Base-by-base conservation (phyloP, 202 grass and related monocot genomes). In the Eragrostis tef region DNA sequence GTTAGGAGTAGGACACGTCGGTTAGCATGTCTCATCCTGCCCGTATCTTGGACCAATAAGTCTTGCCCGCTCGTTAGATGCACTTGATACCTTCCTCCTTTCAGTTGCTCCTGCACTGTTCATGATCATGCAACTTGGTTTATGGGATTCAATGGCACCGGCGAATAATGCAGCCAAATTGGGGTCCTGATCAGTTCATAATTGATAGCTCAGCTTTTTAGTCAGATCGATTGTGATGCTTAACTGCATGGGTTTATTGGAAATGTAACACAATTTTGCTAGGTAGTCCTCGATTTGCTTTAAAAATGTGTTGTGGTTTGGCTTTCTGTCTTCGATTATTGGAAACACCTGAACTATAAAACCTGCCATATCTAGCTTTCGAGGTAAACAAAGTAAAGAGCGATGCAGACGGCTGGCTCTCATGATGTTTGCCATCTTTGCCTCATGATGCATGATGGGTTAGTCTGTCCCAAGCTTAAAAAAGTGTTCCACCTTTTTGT, bases 1-100 rank as follows among this genome's bases (percentile, higher is more conserved):
- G 72, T 47, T 22, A 71, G 67, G 78, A 77, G 39, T 22, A 71
- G 67, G 78, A 77, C 41, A n/a, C 52, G 48, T 59, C 8, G 5
- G 86, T 65, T 60, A 42, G 49, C 48, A 60, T 60, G 80, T 67
- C 80, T 73, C 21, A 48, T 45, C 22, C 34, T 20, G 21, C 39
- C 34, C 36, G 21, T 66, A 14, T 21, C 52, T 15, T 34, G 39
- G 64, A 49, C 51, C 73, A 77, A 24, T 13, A 25, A 14, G 0
- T 3, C 21, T 16, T 73, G 16, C 22, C 20, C 41, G 63, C 19
- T 54, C 10, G 12, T 45, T 69, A 61, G 27, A 62, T 29, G 27
- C 17, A 15, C 68, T 21, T 67, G 46, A 48, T 39, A 19, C 16
- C 60, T 70, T 76, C 5, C 34, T 69, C 11, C 15, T 69, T 42